These are phyloP conservation scores for Pichia sp. DNA, from an alignment of 1,139 yeast species.

Conservation along the genomic window DNA sequence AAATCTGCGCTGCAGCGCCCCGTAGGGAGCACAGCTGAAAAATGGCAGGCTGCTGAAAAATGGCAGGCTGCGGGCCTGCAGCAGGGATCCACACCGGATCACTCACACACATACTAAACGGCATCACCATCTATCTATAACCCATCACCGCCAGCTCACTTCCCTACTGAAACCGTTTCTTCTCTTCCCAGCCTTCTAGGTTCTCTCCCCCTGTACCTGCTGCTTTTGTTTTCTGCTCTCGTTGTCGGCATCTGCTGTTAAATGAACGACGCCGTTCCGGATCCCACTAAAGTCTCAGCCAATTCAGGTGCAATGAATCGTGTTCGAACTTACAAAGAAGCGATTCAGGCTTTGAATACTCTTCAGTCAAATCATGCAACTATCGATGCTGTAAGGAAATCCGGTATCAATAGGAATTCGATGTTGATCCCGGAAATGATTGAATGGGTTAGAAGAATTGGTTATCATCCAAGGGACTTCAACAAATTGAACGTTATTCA, in stretches of 20 bases:
- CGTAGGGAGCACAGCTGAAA: too few relatives aligned
- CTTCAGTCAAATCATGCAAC: constrained; percentile 89
- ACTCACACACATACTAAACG: too few relatives aligned
- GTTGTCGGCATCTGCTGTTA: constrained; percentile 1
- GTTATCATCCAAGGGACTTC: constrained; percentile 65
- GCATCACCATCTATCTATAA: too few relatives aligned
- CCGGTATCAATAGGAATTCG: constrained; percentile 55
- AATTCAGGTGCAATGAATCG: constrained; percentile 25
- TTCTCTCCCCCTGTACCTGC: too few relatives aligned
- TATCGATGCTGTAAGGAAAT: constrained; percentile 69
- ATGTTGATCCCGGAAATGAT: constrained; percentile 78
- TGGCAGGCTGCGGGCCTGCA: too few relatives aligned
- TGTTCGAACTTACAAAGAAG: constrained; percentile 44
- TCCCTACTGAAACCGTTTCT: too few relatives aligned
- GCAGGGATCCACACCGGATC: too few relatives aligned
- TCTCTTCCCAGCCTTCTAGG: too few relatives aligned
- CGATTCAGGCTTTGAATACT: constrained; percentile 75
- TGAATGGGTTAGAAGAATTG: constrained; percentile 85
- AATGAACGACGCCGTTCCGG: background rate
- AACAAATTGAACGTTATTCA: constrained; percentile 75
- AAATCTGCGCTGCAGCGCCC: too few relatives aligned
- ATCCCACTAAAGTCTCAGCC: too few relatives aligned
- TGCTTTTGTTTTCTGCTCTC: background rate
- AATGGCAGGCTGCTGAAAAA: too few relatives aligned
- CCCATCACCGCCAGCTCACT: too few relatives aligned